These are phyloP conservation scores for Grosmannia huntii DNA, from an alignment of 2,329 filamentous ascomycete species.

Conservation along the genomic window DNA sequence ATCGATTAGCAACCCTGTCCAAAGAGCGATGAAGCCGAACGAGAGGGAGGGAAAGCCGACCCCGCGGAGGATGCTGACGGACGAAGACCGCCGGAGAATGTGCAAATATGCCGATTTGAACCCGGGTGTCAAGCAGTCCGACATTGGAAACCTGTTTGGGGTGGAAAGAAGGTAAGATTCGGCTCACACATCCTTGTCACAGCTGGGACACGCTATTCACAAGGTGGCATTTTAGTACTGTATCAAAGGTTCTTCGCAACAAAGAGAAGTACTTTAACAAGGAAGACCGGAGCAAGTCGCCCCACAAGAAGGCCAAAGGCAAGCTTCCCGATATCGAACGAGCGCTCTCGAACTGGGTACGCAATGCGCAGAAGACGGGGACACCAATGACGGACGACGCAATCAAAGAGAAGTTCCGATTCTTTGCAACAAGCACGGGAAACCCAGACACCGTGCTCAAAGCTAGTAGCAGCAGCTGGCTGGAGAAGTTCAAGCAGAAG, in stretches of 20 bases:
- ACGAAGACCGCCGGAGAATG: constrained; percentile 83
- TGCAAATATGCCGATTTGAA: constrained; percentile 88
- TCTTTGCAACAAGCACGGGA: constrained; percentile 63
- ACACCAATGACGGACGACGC: constrained; percentile 63
- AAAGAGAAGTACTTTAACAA: constrained; percentile 87
- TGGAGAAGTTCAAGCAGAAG: constrained; percentile 93
- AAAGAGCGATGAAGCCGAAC: constrained; percentile 28
- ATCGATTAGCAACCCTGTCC: constrained; percentile 30
- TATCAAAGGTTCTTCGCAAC: constrained; percentile 92
- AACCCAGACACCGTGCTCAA: constrained; percentile 59
- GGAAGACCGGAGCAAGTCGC: constrained; percentile 66
- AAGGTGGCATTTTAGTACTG: constrained; percentile 51
- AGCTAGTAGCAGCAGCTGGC: constrained; percentile 62
- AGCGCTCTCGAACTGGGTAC: constrained; percentile 75
- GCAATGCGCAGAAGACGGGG: constrained; percentile 67
- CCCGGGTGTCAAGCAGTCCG: constrained; percentile 83
- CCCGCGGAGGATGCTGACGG: constrained; percentile 76
- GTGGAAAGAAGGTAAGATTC: constrained; percentile 80
- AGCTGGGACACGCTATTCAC: no score
- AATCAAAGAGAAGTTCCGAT: constrained; percentile 70
- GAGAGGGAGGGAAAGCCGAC: constrained; percentile 42
- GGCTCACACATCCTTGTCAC: background rate
- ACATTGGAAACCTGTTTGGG: constrained; percentile 90
- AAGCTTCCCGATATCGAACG: constrained; percentile 86
- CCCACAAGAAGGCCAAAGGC: constrained; percentile 70